Evolutionary conservation across 108 stramenopile genomes (phyloP).

Genomic region (Fragilaria radians): DNA sequence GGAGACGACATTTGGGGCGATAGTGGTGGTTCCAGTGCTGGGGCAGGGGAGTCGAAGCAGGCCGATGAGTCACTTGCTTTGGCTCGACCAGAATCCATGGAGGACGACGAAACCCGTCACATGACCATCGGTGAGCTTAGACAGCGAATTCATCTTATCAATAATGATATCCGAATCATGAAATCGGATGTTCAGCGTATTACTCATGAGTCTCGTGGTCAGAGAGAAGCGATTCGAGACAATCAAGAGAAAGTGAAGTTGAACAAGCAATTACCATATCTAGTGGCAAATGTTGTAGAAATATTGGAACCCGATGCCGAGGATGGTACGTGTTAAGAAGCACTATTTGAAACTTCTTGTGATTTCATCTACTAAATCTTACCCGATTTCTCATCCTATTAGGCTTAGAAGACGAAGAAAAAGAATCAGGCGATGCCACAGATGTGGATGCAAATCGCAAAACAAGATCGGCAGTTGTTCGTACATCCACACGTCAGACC

Average conservation of each 20-base stretch:
- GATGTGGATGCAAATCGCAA: constrained; percentile 74
- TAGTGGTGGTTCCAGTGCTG: constrained; percentile 10
- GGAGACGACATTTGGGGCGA: constrained; percentile 95
- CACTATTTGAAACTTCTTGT: neutral
- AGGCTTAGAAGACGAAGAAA: constrained; percentile 64
- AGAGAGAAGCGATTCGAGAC: constrained; percentile 94
- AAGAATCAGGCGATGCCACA: constrained; percentile 58
- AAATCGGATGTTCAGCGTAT: constrained; percentile 92
- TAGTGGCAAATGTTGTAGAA: constrained; percentile 98
- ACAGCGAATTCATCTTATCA: constrained; percentile 92
- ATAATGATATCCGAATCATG: constrained; percentile 98
- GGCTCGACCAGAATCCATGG: constrained; percentile 21
- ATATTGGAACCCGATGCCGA: constrained; percentile 88
- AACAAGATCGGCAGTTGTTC: constrained; percentile 79
- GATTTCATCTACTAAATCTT: neutral
- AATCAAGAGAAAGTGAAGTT: constrained; percentile 99
- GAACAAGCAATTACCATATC: constrained; percentile 98
- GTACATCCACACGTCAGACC: constrained; percentile 91
- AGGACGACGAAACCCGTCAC: constrained; percentile 78
- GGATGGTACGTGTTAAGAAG: constrained; percentile 60
- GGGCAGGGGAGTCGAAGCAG: constrained; percentile 27
- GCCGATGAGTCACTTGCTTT: constrained; percentile 28
- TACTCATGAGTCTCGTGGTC: constrained; percentile 84
- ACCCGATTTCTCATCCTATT: neutral
- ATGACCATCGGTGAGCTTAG: constrained; percentile 91